Conservation (phyloP, 2,329 filamentous ascomycete species). For the Monosporascus sp. region DNA sequence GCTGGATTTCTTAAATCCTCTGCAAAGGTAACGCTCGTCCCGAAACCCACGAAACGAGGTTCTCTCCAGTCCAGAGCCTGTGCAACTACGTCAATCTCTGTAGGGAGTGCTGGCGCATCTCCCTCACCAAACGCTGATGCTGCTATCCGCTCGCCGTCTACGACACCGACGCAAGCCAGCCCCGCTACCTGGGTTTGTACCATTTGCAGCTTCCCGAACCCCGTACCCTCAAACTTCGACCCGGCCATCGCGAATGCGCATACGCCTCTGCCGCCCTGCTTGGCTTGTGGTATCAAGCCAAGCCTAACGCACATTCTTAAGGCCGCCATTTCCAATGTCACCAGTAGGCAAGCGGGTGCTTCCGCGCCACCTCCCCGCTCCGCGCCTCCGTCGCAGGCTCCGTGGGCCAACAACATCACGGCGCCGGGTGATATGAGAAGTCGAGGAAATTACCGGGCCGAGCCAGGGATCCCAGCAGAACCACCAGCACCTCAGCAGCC, state of each 20-base stretch:
- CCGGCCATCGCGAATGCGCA: slow-evolving; percentile 72
- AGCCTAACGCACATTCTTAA: slow-evolving; percentile 78
- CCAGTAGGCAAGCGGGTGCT: slow-evolving; percentile 36
- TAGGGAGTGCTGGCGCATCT: slow-evolving; percentile 39
- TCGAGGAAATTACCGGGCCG: not conserved
- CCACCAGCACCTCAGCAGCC: not conserved
- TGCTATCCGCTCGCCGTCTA: slow-evolving; percentile 35
- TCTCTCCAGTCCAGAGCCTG: slow-evolving; percentile 51
- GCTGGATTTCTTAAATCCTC: slow-evolving; percentile 94
- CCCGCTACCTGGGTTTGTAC: slow-evolving; percentile 89
- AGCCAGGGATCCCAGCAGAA: not conserved
- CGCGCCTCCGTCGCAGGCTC: slow-evolving; percentile 7
- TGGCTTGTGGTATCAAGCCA: slow-evolving; percentile 92
- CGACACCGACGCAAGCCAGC: slow-evolving; percentile 44
- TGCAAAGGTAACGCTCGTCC: slow-evolving; percentile 82
- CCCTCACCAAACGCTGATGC: slow-evolving; percentile 17
- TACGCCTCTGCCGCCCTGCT: slow-evolving; percentile 77
- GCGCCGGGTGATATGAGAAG: not conserved
- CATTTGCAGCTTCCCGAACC: slow-evolving; percentile 93
- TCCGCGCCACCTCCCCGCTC: slow-evolving; percentile 4
- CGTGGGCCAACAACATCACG: not conserved
- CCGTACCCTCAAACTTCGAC: slow-evolving; percentile 90
- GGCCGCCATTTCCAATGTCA: slow-evolving; percentile 73
- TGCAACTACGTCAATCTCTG: slow-evolving; percentile 39
- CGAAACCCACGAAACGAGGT: slow-evolving; percentile 68